Base-by-base conservation (phyloP, 1,139 yeast genomes). In the Diutina siamensis region DNA sequence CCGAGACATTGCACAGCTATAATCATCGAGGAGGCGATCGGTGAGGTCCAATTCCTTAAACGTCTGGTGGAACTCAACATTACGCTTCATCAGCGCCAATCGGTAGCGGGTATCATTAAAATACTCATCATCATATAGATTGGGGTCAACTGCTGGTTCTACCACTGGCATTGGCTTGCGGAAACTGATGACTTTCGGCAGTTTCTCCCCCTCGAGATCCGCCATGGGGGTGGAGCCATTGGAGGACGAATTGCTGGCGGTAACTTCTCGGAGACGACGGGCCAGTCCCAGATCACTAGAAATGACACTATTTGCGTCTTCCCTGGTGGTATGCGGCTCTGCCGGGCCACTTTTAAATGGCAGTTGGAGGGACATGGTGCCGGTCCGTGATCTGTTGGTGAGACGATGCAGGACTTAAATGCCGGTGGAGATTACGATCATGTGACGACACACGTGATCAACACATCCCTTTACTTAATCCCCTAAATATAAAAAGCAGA, bases 1-100 rank as follows among this genome's bases (percentile, higher is more conserved):
- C 48, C 88, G 69, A 54, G 92, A 83, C 49, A 92, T 63, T 0
- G 97, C 97, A 65, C 97, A 92, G 41, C 89, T 78, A 56, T 82
- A 88, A 57, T 87, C 96, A 54, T 84, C 95, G 20, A 89, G 58
- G 19, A 92, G 65, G 47, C 83, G 67, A 58, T 88, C 97, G 35
- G 80, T 74, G 36, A 68, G 62, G 22, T 92, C 88, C 12, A 87
- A 65, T 4, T 81, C 70, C 42, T 80, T 68, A 65, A 92, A 92
- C 4, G 84, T 58, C 45, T 75, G 76, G 59, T 88, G 97, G 59
- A 85, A 89, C 31, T 86, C 95, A 2, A 74, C 68, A 55, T 89
- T 83, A 46, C 96, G 69, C 51, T 76, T 78, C 52, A 73, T 71
- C 13, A 82, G 71, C 1, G 97, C 89, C 58, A 70, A 82, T 45